Base-by-base conservation (phyloP, 805 yeast genomes). In the Candida odintsovae region DNA sequence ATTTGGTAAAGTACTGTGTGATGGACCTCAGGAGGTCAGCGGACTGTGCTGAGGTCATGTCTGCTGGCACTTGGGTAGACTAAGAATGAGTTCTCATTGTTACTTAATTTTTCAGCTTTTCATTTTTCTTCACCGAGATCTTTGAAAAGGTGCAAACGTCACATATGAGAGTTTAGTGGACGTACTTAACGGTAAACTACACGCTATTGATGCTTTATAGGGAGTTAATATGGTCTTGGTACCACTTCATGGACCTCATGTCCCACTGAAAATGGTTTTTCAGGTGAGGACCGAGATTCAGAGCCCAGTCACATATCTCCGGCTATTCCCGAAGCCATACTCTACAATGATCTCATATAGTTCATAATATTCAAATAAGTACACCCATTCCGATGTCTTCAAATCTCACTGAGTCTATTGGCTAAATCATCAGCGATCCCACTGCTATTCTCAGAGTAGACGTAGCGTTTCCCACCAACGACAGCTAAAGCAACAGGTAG, bases 401-500 rank as follows among this genome's bases (percentile, higher is more conserved):
- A 29, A 15, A 35, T 39, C 19, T 36, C 39, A 36, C 9, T 36
- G 16, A 36, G 19, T 13, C 39, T 36, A 19, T 56, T 46, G 38
- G 56, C 56, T 43, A 63, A 45, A 42, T 61, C 65, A 54, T 65
- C 63, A 25, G 67, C 61, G 42, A 62, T 59, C 25, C 65, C 61
- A 20, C 63, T 59, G 45, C 63, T 54, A 46, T 52, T 60, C 48
- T 65, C 69, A 35, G 69, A 64, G 46, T 59, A 68, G 21, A 69
- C 62, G 55, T 78, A 82, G 33, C 78, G 76, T 39, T 68, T 65
- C 12, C 87, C 86, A 11, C 94, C 95, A 53, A 73, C 70, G 43
- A 71, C 66, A 22, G 88, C 75, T 36, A 92, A 69, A 23, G 84
- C 62, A 6, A 88, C 78, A 0, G 99, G 99, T 44, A 92, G 69